These are phyloP conservation scores for Diaporthe sp. DNA, from an alignment of 2,329 filamentous ascomycete species.

Conservation along the genomic window DNA sequence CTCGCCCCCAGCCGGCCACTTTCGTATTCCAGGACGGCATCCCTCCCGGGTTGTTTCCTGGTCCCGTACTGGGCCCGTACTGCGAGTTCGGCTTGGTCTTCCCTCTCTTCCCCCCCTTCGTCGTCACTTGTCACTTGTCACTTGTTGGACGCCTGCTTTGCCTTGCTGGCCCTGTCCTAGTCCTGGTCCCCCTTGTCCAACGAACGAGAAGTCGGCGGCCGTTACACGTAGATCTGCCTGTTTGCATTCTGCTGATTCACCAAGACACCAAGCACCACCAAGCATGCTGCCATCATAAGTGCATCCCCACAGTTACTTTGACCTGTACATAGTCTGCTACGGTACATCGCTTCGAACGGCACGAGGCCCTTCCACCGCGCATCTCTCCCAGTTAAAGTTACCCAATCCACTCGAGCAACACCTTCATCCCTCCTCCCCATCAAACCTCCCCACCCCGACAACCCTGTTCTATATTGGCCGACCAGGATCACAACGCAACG, in stretches of 20 bases:
- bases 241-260: slow-evolving; percentile 9
- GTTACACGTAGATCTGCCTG: slow-evolving; percentile 29
- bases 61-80: neutral
- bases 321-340: neutral
- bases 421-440: slow-evolving; percentile 20
- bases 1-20: slow-evolving; percentile 18
- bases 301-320: slow-evolving; percentile 12
- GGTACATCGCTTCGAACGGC: slow-evolving; percentile 10
- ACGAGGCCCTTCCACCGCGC: slow-evolving; percentile 1
- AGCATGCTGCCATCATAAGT: slow-evolving; percentile 16
- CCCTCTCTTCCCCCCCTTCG: neutral
- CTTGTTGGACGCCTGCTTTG: neutral
- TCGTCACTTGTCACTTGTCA: slow-evolving; percentile 2
- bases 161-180: neutral
- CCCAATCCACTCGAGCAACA: slow-evolving; percentile 24
- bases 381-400: slow-evolving; percentile 27
- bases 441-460: slow-evolving; percentile 15
- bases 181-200: neutral
- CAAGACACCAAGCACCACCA: neutral
- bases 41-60: neutral
- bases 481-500: slow-evolving; percentile 31
- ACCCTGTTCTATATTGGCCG: slow-evolving; percentile 17
- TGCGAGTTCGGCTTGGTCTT: neutral
- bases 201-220: slow-evolving; percentile 9
- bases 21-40: slow-evolving; percentile 11